Base-by-base conservation (phyloP, 139 green algal genomes). In the Coelastrella sp. region DNA sequence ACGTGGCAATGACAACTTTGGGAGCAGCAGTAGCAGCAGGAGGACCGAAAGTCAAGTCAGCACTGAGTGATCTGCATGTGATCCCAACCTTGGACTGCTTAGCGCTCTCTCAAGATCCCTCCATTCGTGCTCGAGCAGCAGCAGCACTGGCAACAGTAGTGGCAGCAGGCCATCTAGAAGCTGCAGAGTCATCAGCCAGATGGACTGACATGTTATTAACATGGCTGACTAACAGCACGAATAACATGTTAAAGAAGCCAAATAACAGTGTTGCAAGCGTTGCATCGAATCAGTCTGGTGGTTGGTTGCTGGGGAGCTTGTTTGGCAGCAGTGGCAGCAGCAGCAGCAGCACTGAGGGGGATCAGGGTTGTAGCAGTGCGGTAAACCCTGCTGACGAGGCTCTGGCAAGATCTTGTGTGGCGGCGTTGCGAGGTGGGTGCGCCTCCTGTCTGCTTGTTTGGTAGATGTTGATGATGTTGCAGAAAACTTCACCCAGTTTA, bases 1-100 rank as follows among this genome's bases (percentile, higher is more conserved):
- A 90, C 11, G 77, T 82, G 64, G 90, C 92, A 0, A 89, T 94
- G 74, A 86, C 87, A 17, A 90, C 90, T 22, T 80, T 94, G 77
- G 64, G 78, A 5, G 59, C 80, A 32, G 84, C 76, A 16, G 87
- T 91, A 16, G 61, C 54, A 3, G 16, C 77, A 4, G 92, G 90
- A 54, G 92, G 90, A 0, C 59, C 75, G 7, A 76, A 76, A 76
- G 68, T 47, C 16, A 76, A 76, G 68, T 73, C 56, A 47, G 68
- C 87, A 19, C 56, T 93, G 60, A 16, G 16, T 0, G 65, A 85
- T n/a, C 74, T 89, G 66, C 92, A 93, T 71, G 79, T 92, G 59
- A 90, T 94, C 58, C 92, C 83, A 56, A 90, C 87, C 73, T 76
- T 94, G 5, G 87, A 86, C 73, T 79, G 75, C 23, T 64, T 91